Conservation (phyloP, 805 yeast genomes). For the Saccharomyces paradoxus region DNA sequence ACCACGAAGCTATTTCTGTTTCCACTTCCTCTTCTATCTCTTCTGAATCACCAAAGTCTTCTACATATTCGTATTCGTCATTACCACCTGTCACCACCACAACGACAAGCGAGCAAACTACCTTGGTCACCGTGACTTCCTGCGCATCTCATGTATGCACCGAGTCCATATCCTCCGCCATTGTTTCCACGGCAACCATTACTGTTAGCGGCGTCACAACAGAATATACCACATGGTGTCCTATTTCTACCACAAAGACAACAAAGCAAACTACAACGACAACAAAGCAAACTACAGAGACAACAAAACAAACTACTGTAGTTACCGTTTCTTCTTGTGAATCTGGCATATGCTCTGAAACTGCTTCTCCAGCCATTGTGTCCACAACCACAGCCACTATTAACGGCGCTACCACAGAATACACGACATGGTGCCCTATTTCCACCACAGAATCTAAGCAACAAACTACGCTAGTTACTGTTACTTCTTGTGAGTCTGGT, state of each 20-base stretch:
- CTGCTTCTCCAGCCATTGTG: conserved; percentile 12
- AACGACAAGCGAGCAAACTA: conserved; percentile 19
- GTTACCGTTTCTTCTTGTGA: conserved; percentile 24
- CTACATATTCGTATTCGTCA: neutral
- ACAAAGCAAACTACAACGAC: conserved; percentile 15
- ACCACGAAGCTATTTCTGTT: no score
- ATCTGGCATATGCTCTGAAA: conserved; percentile 12
- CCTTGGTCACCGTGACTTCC: conserved; percentile 28
- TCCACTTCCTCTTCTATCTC: no score
- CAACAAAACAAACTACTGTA: conserved; percentile 16
- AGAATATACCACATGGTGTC: conserved; percentile 24
- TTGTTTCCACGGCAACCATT: conserved; percentile 26
- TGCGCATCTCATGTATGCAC: conserved; percentile 24
- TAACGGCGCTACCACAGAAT: conserved; percentile 21
- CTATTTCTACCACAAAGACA: neutral
- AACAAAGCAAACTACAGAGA: conserved; percentile 14
- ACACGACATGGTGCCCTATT: conserved; percentile 18
- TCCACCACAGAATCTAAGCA: conserved; percentile 10
- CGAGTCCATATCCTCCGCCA: conserved; percentile 23
- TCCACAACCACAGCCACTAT: conserved; percentile 19
- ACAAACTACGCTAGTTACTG: conserved; percentile 26
- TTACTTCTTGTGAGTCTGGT: conserved; percentile 26
- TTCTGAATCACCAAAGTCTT: no score
- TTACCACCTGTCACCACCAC: conserved; percentile 9
- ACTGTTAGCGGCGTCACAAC: conserved; percentile 28